Evolutionary conservation across 768 basidiomycete species (phyloP), one percentile per base, ranked within the genome.

Genomic region (Astraeus odoratus): DNA sequence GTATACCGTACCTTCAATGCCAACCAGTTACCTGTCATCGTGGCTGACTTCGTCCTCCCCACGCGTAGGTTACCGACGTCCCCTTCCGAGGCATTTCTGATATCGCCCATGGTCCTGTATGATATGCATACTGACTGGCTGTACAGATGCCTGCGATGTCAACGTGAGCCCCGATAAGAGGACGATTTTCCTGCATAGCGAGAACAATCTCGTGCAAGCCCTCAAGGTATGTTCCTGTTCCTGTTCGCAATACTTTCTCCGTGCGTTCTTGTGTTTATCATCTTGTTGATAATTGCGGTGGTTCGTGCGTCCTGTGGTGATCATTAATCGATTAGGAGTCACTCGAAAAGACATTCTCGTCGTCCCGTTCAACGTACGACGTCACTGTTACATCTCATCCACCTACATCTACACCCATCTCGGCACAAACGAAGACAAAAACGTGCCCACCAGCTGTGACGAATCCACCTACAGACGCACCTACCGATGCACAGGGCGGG

Each of bases 131-230:
- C 19, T 35, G 19, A 8, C 6, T 18, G 16, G 8, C 16, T 20
- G 9, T 13, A 5, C 50, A 93, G 90, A 81, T 46, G 70, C 78
- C 0, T 88, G 80, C 55, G 96, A 99, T 58, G 81, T 99, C 57
- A 99, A 99, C 50, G 87, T 98, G 48, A 89, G 83, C 50, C 95
- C 96, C 0, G 96, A 98, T 68, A 99, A 98, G 58, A 76, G 95
- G n/a, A 94, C 91, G 0, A 86, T 98, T 29, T 82, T 96, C 41
- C 57, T 99, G 9, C 92, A 97, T 54, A 83, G 83, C 59, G 95
- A 99, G 61, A 73, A 71, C 9, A 85, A 84, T 49, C 65, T 99
- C 15, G 73, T 98, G 1, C 66, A 76, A 3, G 79, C 82, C 0
- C 72, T 98, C 31, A 93, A 88, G 69, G 91, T 91, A 43, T 12